Evolutionary conservation across 257 asterid genomes (phyloP).

Genomic region (Verbascum thapsus): DNA sequence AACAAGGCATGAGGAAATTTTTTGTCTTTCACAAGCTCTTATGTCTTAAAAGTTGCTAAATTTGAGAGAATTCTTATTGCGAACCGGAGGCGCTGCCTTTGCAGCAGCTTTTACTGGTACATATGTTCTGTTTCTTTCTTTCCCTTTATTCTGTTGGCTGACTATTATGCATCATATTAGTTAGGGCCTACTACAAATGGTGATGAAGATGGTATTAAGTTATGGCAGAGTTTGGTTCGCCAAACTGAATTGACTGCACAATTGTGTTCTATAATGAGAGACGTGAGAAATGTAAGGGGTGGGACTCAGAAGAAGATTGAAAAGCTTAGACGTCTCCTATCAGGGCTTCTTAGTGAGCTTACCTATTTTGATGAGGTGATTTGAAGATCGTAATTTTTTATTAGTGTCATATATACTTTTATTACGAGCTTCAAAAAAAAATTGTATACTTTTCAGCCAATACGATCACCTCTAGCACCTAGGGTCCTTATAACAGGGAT

Average conservation of each 20-base stretch:
- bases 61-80: neutral
- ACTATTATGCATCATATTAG: constrained; percentile 47
- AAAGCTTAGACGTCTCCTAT: constrained; percentile 92
- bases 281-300: constrained; percentile 89
- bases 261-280: constrained; percentile 90
- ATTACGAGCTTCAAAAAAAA: constrained; percentile 16
- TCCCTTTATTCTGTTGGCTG: constrained; percentile 25
- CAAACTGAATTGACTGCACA: constrained; percentile 97
- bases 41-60: constrained; percentile 15
- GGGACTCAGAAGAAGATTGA: constrained; percentile 97
- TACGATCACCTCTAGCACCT: constrained; percentile 92
- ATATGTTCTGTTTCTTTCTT: neutral
- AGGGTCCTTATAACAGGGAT: constrained; percentile 85
- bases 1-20: neutral
- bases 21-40: too few relatives aligned
- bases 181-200: constrained; percentile 62
- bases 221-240: constrained; percentile 97
- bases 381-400: constrained; percentile 4
- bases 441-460: constrained; percentile 65
- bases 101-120: constrained; percentile 2
- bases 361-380: constrained; percentile 94
- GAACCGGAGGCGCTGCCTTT: constrained; percentile 1
- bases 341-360: constrained; percentile 98
- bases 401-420: neutral
- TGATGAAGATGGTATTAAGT: constrained; percentile 83